These are phyloP conservation scores for Kalaharituber pfeilii DNA, from an alignment of 2,329 filamentous ascomycete species.

Conservation along the genomic window DNA sequence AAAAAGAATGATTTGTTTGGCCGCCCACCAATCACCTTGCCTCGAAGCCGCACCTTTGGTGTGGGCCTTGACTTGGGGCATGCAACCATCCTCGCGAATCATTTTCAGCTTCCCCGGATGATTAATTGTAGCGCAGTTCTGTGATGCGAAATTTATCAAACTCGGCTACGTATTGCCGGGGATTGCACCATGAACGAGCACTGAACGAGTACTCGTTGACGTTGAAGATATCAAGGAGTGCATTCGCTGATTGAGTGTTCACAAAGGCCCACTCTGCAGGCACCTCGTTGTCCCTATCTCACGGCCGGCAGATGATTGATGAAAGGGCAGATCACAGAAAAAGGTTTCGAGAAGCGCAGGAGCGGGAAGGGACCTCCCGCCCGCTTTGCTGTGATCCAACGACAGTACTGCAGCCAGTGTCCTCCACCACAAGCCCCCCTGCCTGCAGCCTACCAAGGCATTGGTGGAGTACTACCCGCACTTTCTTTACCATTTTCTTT, in stretches of 20 bases:
- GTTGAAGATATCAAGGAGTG: background rate
- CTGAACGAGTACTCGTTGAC: background rate
- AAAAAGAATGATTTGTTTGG: background rate
- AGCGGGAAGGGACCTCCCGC: background rate
- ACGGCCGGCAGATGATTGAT: background rate
- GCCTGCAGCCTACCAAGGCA: background rate
- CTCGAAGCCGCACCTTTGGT: too few species aligned
- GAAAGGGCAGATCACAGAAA: background rate
- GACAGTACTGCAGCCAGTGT: background rate
- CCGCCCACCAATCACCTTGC: background rate
- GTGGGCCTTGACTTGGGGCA: background rate
- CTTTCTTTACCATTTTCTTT: background rate
- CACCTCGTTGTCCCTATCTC: background rate
- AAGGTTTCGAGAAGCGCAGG: slow-evolving; percentile 1
- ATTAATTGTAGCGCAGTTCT: background rate
- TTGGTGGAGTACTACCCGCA: too few species aligned
- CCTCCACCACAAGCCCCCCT: background rate
- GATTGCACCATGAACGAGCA: background rate
- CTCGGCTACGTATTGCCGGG: background rate
- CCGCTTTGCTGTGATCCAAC: background rate
- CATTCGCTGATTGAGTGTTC: background rate
- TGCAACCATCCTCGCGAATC: background rate
- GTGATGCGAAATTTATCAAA: background rate
- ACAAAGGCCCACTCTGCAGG: too few species aligned
- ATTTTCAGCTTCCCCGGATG: background rate